Base-by-base conservation (phyloP, 1,284 basidiomycete species). In the Clitocybe nebularis region DNA sequence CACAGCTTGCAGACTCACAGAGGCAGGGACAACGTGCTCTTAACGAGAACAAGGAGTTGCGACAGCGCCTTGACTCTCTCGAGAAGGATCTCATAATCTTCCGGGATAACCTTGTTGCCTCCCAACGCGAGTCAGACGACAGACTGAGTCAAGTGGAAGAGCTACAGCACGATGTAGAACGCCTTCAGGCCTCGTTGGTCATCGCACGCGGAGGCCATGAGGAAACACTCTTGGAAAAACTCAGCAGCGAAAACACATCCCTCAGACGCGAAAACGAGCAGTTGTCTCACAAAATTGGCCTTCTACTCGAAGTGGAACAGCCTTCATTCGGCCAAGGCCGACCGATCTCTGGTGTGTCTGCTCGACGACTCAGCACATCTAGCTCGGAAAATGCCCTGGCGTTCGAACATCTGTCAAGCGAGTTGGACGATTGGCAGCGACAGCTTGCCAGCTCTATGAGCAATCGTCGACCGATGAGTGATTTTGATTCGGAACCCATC, bases 261-360 rank as follows among this genome's bases (percentile, higher is more conserved):
- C 77, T 93, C 45, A 81, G 84, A 60, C 78, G 78, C 46, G 90
- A 93, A 63, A 90, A 93, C 59, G 84, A 89, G 56, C 77, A 88
- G 55, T 74, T 93, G 41, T 84, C 84, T 17, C 88, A 89, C 62
- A 90, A 90, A 72, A 89, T 92, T 52, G 84, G 81, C 47, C 71
- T 92, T 34, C 71, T 92, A n/a, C 74, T 92, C 39, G 89, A 89
- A 56, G 85, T 86, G 29, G 87, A 92, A 56, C 84, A 88, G 52
- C 77, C 84, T 21, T 68, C 76, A 2, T 89, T 83, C 54, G 76
- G 76, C 24, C 68, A 68, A 36, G 74, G 71, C 39, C 71, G 81
- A 44, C 84, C 81, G 21, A 66, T 82, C 44, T 88, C 84, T 16
- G 75, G 73, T 26, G 67, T 78, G 29, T 80, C 78, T 10, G 77